Evolutionary conservation across 2,329 filamentous ascomycete species (phyloP).

Genomic region (Xylaria sp.): DNA sequence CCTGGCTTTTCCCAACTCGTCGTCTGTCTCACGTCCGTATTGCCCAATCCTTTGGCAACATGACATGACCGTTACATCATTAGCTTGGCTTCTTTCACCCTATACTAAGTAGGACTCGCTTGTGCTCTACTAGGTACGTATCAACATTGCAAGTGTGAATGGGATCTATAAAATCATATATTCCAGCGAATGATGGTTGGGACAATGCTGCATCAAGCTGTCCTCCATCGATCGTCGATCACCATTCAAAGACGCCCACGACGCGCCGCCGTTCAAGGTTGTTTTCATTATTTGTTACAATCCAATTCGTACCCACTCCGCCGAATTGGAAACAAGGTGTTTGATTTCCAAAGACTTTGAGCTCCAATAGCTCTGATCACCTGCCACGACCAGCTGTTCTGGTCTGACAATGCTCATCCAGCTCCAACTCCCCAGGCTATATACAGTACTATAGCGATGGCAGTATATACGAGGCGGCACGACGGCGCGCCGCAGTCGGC

Average conservation of each 20-base stretch:
- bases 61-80: slow-evolving; percentile 23
- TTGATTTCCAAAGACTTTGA: too few relatives aligned
- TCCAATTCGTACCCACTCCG: too few relatives aligned
- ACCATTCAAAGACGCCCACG: too few relatives aligned
- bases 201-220: neutral
- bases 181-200: too few relatives aligned
- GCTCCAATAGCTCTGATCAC: neutral
- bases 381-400: neutral
- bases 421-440: neutral
- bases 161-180: too few relatives aligned
- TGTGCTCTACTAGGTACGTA: neutral
- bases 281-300: neutral
- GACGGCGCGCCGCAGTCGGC: neutral
- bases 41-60: slow-evolving; percentile 22
- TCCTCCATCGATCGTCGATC: neutral
- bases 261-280: too few relatives aligned
- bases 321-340: too few relatives aligned
- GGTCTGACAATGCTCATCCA: neutral
- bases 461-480: too few relatives aligned
- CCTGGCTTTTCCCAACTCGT: slow-evolving; percentile 21
- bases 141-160: too few relatives aligned
- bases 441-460: neutral
- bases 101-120: neutral
- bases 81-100: slow-evolving; percentile 4
- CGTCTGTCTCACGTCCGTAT: slow-evolving; percentile 13